Base-by-base conservation (phyloP, 345 rosid species). In the Eucalyptus caleyi region DNA sequence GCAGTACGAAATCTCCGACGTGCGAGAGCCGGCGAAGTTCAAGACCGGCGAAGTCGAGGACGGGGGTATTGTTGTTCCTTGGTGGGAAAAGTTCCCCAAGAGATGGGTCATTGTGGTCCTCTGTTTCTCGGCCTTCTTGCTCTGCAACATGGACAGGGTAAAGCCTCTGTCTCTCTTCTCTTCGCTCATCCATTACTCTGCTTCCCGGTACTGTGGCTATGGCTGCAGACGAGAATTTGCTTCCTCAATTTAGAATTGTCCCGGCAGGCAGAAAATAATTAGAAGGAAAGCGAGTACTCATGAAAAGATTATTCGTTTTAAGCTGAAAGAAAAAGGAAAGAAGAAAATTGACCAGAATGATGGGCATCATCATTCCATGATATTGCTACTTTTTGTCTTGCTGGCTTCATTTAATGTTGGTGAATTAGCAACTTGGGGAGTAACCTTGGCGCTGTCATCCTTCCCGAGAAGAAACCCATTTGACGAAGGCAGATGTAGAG, bases 141-240 rank as follows among this genome's bases (percentile, higher is more conserved):
- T 97, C 32, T 97, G 98, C 91, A 97, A 97, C 54, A 96, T 97
- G 99, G 99, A 97, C 87, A 93, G 99, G 90, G 98, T 97, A 94
- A 92, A 93, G 67, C 81, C 87, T 49, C 62, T 30, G 34, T 87
- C 72, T 51, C 51, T 24, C 23, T 89, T 88, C 45, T 65, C 44
- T 40, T 34, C 49, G 49, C 53, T 40, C 60, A 44, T 82, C 26
- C 32, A 44, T 72, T 37, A 14, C 59, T 26, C 54, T 27, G 32
- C 34, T 87, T 60, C 60, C n/a, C 65, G 1, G 80, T 8, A 23
- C 15, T 40, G 49, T 69, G 81, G 44, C 44, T 34, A 34, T 34
- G 81, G 81, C 81, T 18, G 9, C 81, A 69, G 44, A 69, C 81
- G 5, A 69, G 44, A 69, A 69, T 69, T 37, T 40, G 83, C 83